Conservation (phyloP, 2,329 filamentous ascomycete species). For the Karstenula rhodostoma region DNA sequence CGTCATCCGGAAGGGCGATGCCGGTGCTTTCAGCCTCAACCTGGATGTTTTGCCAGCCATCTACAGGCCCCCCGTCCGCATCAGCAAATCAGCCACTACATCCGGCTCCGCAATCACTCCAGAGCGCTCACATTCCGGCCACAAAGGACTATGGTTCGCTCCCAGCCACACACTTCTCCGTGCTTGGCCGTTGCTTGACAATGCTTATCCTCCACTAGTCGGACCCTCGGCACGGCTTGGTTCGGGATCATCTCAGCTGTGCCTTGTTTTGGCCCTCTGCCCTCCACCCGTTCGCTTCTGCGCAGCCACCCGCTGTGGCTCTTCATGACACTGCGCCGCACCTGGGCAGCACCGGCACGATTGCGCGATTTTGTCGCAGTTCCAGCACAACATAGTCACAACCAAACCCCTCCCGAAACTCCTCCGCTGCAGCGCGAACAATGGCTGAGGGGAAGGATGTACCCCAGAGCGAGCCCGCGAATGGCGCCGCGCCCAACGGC, state of each 20-base stretch:
- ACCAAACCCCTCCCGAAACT: constrained; percentile 7
- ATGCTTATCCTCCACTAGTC: constrained; percentile 17
- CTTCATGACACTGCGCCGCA: constrained; percentile 6
- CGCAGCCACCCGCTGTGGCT: constrained; percentile 12
- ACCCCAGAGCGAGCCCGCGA: constrained; percentile 5
- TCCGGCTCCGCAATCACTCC: not conserved
- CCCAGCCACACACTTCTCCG: not conserved
- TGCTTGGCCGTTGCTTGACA: constrained; percentile 21
- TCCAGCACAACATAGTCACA: not conserved
- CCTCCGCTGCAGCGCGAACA: constrained; percentile 5
- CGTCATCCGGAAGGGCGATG: not conserved
- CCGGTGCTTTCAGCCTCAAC: not conserved
- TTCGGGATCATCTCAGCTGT: constrained; percentile 13
- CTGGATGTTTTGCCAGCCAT: not conserved
- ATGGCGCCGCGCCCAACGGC: constrained; percentile 20
- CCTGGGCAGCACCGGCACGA: not conserved
- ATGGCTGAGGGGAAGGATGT: constrained; percentile 24
- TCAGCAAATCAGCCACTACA: not conserved
- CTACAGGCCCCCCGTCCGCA: not conserved
- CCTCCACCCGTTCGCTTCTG: constrained; percentile 16
- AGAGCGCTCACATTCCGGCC: not conserved
- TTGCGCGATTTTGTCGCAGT: constrained; percentile 10
- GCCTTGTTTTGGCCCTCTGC: constrained; percentile 19
- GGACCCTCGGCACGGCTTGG: constrained; percentile 3
- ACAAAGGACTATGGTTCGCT: not conserved